phyloP scores from a whole-genome alignment of 371 early-diverging fungal species.

The Mucor lusitanicus region DNA sequence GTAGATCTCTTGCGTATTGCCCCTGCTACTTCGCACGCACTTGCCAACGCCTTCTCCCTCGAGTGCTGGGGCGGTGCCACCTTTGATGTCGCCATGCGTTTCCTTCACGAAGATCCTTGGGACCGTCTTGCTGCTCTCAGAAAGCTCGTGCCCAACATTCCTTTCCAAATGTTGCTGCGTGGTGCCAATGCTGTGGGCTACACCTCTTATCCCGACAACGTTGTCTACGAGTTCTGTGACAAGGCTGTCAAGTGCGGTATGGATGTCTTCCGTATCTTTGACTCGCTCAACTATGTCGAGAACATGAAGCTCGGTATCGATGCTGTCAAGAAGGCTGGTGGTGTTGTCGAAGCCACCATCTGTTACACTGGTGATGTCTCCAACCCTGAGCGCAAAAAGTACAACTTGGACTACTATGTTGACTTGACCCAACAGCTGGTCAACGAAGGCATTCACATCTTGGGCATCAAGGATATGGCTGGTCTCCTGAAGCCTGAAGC shows the following conservation, averaged over 20 bases:
- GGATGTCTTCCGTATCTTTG: conserved; percentile 95
- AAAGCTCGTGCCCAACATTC: conserved; percentile 88
- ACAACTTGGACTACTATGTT: conserved; percentile 87
- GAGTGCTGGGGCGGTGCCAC: conserved; percentile 96
- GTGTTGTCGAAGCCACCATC: conserved; percentile 90
- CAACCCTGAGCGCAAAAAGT: conserved; percentile 72
- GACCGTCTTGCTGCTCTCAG: conserved; percentile 82
- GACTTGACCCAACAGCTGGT: conserved; percentile 85
- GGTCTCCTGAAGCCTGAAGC: conserved; percentile 91
- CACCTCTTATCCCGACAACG: conserved; percentile 95
- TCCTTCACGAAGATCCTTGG: conserved; percentile 94
- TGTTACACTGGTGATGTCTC: conserved; percentile 93
- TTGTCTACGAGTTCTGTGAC: conserved; percentile 91
- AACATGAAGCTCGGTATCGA: conserved; percentile 92
- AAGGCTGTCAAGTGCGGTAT: conserved; percentile 87
- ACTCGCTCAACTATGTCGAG: conserved; percentile 92
- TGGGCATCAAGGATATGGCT: conserved; percentile 97
- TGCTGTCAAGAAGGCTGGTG: conserved; percentile 91
- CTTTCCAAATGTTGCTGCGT: conserved; percentile 96
- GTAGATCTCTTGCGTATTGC: conserved; percentile 76
- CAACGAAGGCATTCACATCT: conserved; percentile 85
- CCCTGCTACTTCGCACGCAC: conserved; percentile 80
- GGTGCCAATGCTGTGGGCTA: conserved; percentile 97
- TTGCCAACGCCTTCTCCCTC: conserved; percentile 83
- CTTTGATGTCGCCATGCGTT: conserved; percentile 93